A percentile compares a stretch with the other conserved stretches of the same genome.
phyloP scores from a whole-genome alignment of 306 rosid genomes.

The Pyrus communis region DNA sequence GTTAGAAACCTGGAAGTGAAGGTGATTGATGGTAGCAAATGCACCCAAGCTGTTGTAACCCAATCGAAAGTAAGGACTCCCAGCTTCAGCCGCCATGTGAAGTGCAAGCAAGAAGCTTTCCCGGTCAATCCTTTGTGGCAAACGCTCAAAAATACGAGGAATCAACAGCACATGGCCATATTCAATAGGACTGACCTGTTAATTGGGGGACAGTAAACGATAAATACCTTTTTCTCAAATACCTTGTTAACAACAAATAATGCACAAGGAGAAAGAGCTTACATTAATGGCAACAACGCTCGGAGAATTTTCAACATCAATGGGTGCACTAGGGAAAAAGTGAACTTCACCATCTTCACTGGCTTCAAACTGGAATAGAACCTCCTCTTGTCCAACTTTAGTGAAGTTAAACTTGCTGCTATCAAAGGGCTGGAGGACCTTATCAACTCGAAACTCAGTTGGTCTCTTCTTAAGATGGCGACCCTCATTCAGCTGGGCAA shows the following conservation, averaged over 20 bases:
- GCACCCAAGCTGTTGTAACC: constrained; percentile 98
- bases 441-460: constrained; percentile 84
- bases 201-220: constrained; percentile 2
- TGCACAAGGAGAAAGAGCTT: constrained; percentile 11
- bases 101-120: constrained; percentile 81
- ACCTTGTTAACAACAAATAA: not conserved
- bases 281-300: constrained; percentile 88
- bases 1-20: constrained; percentile 79
- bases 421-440: constrained; percentile 92
- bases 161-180: constrained; percentile 90
- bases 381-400: constrained; percentile 92
- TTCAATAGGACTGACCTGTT: constrained; percentile 96
- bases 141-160: constrained; percentile 62
- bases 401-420: constrained; percentile 84
- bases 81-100: constrained; percentile 80
- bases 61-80: constrained; percentile 62
- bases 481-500: constrained; percentile 95
- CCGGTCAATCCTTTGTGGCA: constrained; percentile 83
- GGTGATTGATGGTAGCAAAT: constrained; percentile 96
- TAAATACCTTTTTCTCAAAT: not conserved
- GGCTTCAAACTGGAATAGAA: constrained; percentile 72
- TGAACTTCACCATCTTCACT: constrained; percentile 64
- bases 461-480: constrained; percentile 97
- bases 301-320: constrained; percentile 70
- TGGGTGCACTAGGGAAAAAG: constrained; percentile 63